Base-by-base conservation (phyloP, 768 basidiomycete genomes). In the Phanerochaete sordida region DNA sequence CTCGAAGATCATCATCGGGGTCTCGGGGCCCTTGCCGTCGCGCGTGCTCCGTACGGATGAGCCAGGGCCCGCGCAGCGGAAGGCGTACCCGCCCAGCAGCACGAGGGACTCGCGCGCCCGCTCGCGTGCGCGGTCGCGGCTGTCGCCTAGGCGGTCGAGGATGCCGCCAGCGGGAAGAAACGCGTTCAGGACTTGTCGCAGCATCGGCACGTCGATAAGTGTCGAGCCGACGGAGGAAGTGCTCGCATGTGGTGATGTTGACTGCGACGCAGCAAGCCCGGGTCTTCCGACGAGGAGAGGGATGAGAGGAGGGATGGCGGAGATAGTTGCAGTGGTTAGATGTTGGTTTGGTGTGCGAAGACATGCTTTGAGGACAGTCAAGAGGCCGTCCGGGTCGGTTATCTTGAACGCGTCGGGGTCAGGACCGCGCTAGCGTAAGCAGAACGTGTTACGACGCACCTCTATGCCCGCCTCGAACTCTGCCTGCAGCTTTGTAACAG, bases 291-390 rank as follows among this genome's bases (percentile, higher is more conserved):
- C 73, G 58, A 93, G 77, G 47, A 86, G 78, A 26, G 85, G 84
- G 35, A 91, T 79, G 57, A 90, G 75, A 9, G 85, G 77, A 16
- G 86, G 86, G 37, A 95, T 75, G 31, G 84, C 84, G 59, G 83
- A 80, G 65, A 95, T 77, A 30, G 91, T 86, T 35, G 93, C 92
- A 57, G 84, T 85, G 8, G 86, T 84, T 43, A 95, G 77, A 67
- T 93, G 91, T 68, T 91, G 86, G 74, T 95, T 93, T 48, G 91
- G 81, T 46, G 86, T 86, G 65, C 90, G 84, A 65, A 95, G 81
- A 65, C 86, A 91, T 37, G 85, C 67, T 72, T 90, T 93, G 69
- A 95, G 79, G 39, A 81, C 77, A 59, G 76, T 76, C 61, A 94
- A 81, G 68, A 94, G 77, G 39, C 77, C 75, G 68, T 95, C 93